Conservation (phyloP, 306 rosid species). For the Bauhinia variegata region DNA sequence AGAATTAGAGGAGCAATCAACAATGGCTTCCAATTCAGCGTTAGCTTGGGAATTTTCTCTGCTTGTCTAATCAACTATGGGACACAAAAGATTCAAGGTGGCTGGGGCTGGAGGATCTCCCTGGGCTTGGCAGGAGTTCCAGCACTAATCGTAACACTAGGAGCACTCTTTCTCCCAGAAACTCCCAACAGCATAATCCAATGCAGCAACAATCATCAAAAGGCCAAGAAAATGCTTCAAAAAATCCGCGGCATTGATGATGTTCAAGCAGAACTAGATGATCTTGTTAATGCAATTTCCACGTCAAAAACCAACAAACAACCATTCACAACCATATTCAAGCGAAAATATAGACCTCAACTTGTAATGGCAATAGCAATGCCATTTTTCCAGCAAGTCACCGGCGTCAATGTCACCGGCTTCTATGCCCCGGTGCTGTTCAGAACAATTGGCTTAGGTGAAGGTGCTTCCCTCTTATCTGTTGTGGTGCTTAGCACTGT, state of each 20-base stretch:
- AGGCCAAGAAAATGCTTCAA: constrained; percentile 57
- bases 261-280: constrained; percentile 52
- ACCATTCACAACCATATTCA: constrained; percentile 35
- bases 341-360: constrained; percentile 52
- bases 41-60: constrained; percentile 59
- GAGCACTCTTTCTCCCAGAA: constrained; percentile 80
- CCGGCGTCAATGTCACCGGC: constrained; percentile 57
- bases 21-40: constrained; percentile 80
- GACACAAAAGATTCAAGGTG: constrained; percentile 61
- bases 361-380: constrained; percentile 57
- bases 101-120: constrained; percentile 78
- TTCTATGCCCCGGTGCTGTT: constrained; percentile 58
- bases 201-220: constrained; percentile 43
- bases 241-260: constrained; percentile 51
- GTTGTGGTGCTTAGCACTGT: constrained; percentile 47
- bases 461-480: constrained; percentile 51
- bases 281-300: constrained; percentile 43
- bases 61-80: constrained; percentile 77
- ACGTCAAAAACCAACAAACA: constrained; percentile 29
- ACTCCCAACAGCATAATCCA: constrained; percentile 84
- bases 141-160: constrained; percentile 61
- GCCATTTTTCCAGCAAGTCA: constrained; percentile 59
- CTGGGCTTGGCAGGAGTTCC: constrained; percentile 76
- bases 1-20: constrained; percentile 70
- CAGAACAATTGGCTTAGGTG: constrained; percentile 54